phyloP scores from a whole-genome alignment of 2,329 filamentous ascomycete genomes.

The Calcarisporium arbuscula region DNA sequence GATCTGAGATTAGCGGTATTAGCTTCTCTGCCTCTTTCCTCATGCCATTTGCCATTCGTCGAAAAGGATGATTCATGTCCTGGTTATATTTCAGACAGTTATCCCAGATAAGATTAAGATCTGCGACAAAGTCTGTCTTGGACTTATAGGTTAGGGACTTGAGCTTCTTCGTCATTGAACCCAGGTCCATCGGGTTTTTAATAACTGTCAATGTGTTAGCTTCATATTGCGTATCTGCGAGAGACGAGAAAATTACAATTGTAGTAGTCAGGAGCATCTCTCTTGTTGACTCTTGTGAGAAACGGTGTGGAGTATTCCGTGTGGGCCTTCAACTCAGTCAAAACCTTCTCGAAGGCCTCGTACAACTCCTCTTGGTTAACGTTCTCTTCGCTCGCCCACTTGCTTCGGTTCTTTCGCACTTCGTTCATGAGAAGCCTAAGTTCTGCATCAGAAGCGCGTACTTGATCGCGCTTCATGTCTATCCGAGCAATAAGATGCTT shows the following conservation, averaged over 20 bases:
- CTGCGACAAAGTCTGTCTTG: slow-evolving; percentile 89
- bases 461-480: slow-evolving; percentile 84
- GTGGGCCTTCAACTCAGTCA: slow-evolving; percentile 94
- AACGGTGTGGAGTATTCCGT: slow-evolving; percentile 98
- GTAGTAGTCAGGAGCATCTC: slow-evolving; percentile 94
- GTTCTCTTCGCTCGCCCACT: slow-evolving; percentile 97
- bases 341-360: slow-evolving; percentile 91
- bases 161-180: slow-evolving; percentile 97
- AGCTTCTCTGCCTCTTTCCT: slow-evolving; percentile 96
- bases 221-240: neutral
- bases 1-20: slow-evolving; percentile 88
- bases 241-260: slow-evolving; percentile 66
- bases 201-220: slow-evolving; percentile 55
- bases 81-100: slow-evolving; percentile 97
- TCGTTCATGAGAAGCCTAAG: slow-evolving; percentile 91
- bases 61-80: slow-evolving; percentile 76
- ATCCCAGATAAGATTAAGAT: slow-evolving; percentile 92
- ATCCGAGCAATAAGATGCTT: slow-evolving; percentile 97
- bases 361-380: slow-evolving; percentile 97
- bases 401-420: slow-evolving; percentile 94
- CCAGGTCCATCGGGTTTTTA: slow-evolving; percentile 96
- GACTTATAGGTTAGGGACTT: slow-evolving; percentile 74
- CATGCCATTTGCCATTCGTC: slow-evolving; percentile 94
- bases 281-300: slow-evolving; percentile 88
- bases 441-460: slow-evolving; percentile 88